A percentile compares a stretch with the other conserved stretches of the same genome.
Evolutionary conservation across 768 basidiomycete species (phyloP).

Genomic region (Amanita molliuscula): DNA sequence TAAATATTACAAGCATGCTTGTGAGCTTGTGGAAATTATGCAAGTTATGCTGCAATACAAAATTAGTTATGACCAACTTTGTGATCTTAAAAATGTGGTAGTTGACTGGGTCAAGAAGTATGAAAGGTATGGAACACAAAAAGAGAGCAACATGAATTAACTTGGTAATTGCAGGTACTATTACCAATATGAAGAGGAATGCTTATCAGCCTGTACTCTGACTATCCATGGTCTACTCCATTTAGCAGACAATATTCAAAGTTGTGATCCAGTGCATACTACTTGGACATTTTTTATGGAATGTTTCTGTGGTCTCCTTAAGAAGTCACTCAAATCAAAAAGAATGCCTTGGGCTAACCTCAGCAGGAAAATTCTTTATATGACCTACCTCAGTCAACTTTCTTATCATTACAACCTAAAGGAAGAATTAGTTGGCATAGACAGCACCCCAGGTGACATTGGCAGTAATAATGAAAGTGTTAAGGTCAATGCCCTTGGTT

Average conservation of each 20-base stretch:
- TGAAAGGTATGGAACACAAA: not conserved
- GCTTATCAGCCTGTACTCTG: constrained; percentile 19
- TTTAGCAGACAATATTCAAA: constrained; percentile 18
- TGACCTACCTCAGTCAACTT: constrained; percentile 5
- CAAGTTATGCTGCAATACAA: not conserved
- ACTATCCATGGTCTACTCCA: constrained; percentile 25
- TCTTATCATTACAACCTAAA: constrained; percentile 14
- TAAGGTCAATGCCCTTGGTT: too few species aligned
- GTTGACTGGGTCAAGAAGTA: not conserved
- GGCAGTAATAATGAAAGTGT: too few species aligned
- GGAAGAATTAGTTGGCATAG: too few species aligned
- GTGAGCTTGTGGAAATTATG: not conserved
- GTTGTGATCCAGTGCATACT: constrained; percentile 22
- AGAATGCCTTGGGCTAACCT: constrained; percentile 19
- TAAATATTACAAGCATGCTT: not conserved
- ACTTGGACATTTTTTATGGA: constrained; percentile 28
- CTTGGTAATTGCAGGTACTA: not conserved
- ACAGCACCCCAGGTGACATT: too few species aligned
- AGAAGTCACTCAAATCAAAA: constrained; percentile 12
- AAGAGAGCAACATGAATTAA: not conserved
- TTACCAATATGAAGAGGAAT: constrained; percentile 14
- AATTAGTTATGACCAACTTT: constrained; percentile 7
- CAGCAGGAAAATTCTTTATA: constrained; percentile 9
- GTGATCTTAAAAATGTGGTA: not conserved
- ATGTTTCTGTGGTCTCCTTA: constrained; percentile 20